Base-by-base conservation (phyloP, 495 filamentous ascomycete species). In the Daldinia vernicosa region DNA sequence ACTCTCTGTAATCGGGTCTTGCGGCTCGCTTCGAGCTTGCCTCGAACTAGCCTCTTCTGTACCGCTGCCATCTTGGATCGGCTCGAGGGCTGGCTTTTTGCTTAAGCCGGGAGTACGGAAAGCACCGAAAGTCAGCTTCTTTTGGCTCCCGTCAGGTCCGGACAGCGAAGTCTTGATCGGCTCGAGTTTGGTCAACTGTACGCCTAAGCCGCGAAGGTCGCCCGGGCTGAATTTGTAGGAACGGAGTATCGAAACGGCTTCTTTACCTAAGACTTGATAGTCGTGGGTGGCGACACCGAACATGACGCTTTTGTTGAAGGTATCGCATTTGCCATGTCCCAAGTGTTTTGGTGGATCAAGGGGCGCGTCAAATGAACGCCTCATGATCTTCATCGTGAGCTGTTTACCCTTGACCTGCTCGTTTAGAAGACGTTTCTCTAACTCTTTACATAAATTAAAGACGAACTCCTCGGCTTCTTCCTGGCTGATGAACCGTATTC, bases 311-410 rank as follows among this genome's bases (percentile, higher is more conserved):
- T 94, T 97, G 79, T 92, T 97, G 81, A 91, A 94, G 0, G 87
- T 91, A 75, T 98, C 96, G 74, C 95, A 98, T 82, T 95, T 94
- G 0, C 95, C 95, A 79, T 97, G 94, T 0, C 95, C 95, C 3
- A 99, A 85, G 81, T 97, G 93, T 74, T 99, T 99, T 6, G 92
- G 91, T 2, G 96, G 93, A 77, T 97, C 93, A 33, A 97, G 80
- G 3, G 95, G 95, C 6, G 95, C 95, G 80, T 98, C 92, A 33
- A 87, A 79, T 19, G 96, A 87, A 58, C 93, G 89, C 69, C 90
- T 84, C 92, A 97, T 97, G 47, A 98, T 91, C 72, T 96, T 97
- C 83, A 99, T 89, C 7, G 93, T 96, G 24, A 99, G 82, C 40
- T 95, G 91, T 65, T 88, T 91, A 6, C 93, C 95, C 72, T 92